Conservation (phyloP, 768 basidiomycete species). For the Pleurotus cornucopiae region DNA sequence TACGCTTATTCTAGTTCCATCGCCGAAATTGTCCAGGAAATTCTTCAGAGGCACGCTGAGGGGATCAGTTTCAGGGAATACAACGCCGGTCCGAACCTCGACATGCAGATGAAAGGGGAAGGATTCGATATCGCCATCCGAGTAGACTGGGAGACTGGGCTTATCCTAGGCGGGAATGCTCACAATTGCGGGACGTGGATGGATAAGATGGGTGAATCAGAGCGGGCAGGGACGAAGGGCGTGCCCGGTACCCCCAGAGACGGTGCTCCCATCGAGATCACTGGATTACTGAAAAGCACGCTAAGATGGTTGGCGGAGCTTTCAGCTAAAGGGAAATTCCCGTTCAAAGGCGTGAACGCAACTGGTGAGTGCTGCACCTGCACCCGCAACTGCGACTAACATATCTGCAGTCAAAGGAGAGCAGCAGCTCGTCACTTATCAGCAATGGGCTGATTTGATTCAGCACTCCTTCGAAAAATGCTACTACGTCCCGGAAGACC, state of each 20-base stretch:
- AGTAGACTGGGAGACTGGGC: conserved; percentile 95
- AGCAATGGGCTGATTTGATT: conserved; percentile 84
- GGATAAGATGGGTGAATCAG: conserved; percentile 98
- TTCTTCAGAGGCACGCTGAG: conserved; percentile 87
- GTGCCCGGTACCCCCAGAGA: conserved; percentile 95
- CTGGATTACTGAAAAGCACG: conserved; percentile 88
- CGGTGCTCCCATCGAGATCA: conserved; percentile 95
- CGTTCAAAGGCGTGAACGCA: conserved; percentile 85
- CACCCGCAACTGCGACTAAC: neutral
- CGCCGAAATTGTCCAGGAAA: conserved; percentile 96
- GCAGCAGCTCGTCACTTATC: conserved; percentile 73
- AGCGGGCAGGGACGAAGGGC: conserved; percentile 90
- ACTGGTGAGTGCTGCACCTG: conserved; percentile 47
- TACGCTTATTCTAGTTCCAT: conserved; percentile 79
- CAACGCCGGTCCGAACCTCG: conserved; percentile 95
- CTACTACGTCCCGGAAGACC: conserved; percentile 87
- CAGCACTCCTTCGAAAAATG: conserved; percentile 84
- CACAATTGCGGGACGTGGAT: conserved; percentile 95
- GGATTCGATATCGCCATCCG: conserved; percentile 92
- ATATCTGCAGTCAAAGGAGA: conserved; percentile 59
- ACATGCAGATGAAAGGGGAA: conserved; percentile 90
- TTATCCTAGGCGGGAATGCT: conserved; percentile 83
- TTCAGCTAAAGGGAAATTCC: conserved; percentile 65
- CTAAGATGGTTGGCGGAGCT: conserved; percentile 82
- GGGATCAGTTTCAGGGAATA: conserved; percentile 95